Evolutionary conservation across 2,329 filamentous ascomycete species (phyloP).

Genomic region (Zymoseptoria brevis): DNA sequence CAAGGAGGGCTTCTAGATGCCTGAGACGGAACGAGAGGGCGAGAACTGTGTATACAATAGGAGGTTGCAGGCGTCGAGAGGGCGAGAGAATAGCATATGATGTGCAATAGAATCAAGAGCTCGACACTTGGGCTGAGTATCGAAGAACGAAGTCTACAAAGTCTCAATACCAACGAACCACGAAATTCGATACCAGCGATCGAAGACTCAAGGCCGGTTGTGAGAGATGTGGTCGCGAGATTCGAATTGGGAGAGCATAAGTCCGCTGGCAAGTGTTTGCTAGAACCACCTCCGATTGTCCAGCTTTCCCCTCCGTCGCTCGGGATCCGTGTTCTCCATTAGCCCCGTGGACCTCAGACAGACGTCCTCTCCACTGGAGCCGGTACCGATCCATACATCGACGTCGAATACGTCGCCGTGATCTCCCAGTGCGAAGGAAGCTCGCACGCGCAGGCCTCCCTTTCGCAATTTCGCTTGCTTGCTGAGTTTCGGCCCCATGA

Average conservation of each 20-base stretch:
- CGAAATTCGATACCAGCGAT: too few relatives aligned
- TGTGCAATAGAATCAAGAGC: too few relatives aligned
- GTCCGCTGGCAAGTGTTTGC: too few relatives aligned
- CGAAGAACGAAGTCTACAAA: too few relatives aligned
- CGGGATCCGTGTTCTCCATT: constrained; percentile 37
- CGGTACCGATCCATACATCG: constrained; percentile 35
- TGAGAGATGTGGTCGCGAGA: too few relatives aligned
- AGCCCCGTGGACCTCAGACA: constrained; percentile 37
- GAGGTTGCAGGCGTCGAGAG: too few relatives aligned
- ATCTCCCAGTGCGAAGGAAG: constrained; percentile 38
- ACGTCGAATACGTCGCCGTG: constrained; percentile 39
- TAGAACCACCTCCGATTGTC: constrained; percentile 39
- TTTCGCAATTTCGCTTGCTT: constrained; percentile 33
- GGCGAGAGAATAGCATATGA: too few relatives aligned
- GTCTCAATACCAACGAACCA: too few relatives aligned
- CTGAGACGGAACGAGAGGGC: neutral
- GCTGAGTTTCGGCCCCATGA: constrained; percentile 36
- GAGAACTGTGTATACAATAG: neutral
- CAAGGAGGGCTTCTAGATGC: constrained; percentile 75
- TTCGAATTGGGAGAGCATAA: too few relatives aligned
- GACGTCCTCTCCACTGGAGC: constrained; percentile 26
- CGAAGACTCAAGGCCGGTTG: too few relatives aligned
- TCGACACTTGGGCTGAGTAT: too few relatives aligned
- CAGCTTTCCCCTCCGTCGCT: constrained; percentile 36
- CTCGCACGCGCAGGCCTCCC: constrained; percentile 37